Evolutionary conservation across 1,139 yeast genomes (phyloP).

Genomic region (Yamadazyma aaseri): DNA sequence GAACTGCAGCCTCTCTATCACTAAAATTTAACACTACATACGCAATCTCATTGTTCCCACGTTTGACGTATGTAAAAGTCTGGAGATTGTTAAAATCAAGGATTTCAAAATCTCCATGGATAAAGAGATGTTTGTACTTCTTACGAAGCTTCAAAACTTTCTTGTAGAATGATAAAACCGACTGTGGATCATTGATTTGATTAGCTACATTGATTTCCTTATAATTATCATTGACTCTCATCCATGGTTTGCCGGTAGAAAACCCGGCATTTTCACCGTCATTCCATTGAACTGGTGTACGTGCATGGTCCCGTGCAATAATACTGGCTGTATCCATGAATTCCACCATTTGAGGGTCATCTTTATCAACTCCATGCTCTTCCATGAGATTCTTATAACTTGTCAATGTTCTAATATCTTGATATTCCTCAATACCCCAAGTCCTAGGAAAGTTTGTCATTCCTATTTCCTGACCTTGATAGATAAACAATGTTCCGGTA

Average conservation of each 20-base stretch:
- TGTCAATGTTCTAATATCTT: conserved; percentile 48
- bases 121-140: conserved; percentile 38
- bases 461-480: conserved; percentile 64
- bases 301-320: conserved; percentile 52
- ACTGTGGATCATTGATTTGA: conserved; percentile 46
- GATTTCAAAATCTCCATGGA: conserved; percentile 48
- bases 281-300: conserved; percentile 64
- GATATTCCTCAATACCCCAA: conserved; percentile 51
- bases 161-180: conserved; percentile 48
- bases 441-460: conserved; percentile 44
- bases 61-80: conserved; percentile 12
- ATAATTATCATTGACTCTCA: conserved; percentile 51
- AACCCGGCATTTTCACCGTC: conserved; percentile 46
- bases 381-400: conserved; percentile 25
- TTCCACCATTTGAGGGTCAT: conserved; percentile 20
- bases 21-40: conserved; percentile 49
- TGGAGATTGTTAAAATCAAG: conserved; percentile 25
- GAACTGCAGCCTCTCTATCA: conserved; percentile 27
- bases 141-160: conserved; percentile 45
- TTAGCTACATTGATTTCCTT: conserved; percentile 47
- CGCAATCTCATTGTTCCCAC: conserved; percentile 14
- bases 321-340: conserved; percentile 34
- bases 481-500: conserved; percentile 56
- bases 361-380: conserved; percentile 24
- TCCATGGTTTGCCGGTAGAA: conserved; percentile 54